Conservation (phyloP, 2,329 filamentous ascomycete genomes). For the Ascochyta pisi region DNA sequence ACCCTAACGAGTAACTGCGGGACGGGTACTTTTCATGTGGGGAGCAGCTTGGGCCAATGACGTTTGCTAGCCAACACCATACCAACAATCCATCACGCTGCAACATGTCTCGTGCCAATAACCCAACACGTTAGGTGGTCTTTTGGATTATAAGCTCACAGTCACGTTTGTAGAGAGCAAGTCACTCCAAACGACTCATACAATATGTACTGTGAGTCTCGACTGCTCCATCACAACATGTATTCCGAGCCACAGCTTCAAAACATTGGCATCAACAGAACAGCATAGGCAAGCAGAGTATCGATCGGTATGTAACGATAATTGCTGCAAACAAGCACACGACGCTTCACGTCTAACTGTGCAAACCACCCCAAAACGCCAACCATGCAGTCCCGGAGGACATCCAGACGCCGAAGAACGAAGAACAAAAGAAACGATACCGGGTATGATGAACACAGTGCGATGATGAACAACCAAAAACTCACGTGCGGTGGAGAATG, state of each 20-base stretch:
- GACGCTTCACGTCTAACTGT: neutral
- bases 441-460: neutral
- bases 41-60: conserved; percentile 5
- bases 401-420: conserved; percentile 1
- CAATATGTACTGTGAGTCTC: no score
- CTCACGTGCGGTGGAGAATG: neutral
- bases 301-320: neutral
- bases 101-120: no score
- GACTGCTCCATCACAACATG: no score
- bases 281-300: neutral
- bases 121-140: neutral
- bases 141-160: neutral
- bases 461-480: neutral
- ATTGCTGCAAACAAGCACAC: neutral
- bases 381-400: neutral
- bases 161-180: neutral
- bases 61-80: neutral
- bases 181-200: no score
- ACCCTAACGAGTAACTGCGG: neutral
- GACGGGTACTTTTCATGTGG: conserved; percentile 4
- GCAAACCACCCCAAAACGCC: conserved; percentile 3
- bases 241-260: no score
- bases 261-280: no score
- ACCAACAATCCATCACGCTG: neutral
- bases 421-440: neutral